Percentiles rank a stretch among this genome's conserved stretches.
Evolutionary conservation across 2,329 filamentous ascomycete genomes (phyloP).

Genomic region (Ophiocordyceps camponoti-rufipedis): DNA sequence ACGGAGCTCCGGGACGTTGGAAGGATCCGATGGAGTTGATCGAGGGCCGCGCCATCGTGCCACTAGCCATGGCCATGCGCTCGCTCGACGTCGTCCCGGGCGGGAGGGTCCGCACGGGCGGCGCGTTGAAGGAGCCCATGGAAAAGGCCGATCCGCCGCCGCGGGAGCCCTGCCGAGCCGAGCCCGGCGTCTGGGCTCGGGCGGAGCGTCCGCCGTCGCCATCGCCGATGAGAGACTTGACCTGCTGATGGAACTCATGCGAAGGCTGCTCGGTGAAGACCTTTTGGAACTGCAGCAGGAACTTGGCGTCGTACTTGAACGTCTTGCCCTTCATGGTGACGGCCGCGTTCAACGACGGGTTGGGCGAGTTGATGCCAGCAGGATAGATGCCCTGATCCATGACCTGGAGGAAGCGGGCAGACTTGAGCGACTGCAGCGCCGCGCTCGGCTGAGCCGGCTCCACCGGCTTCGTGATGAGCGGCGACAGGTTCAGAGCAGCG

Average conservation of each 20-base stretch:
- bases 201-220: slow-evolving; percentile 39
- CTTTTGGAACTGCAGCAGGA: slow-evolving; percentile 88
- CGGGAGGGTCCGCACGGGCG: slow-evolving; percentile 39
- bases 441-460: slow-evolving; percentile 88
- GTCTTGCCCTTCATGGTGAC: slow-evolving; percentile 62
- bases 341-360: slow-evolving; percentile 72
- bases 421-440: slow-evolving; percentile 82
- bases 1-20: slow-evolving; percentile 31
- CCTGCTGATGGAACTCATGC: slow-evolving; percentile 76
- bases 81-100: slow-evolving; percentile 61
- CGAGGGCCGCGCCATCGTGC: slow-evolving; percentile 25
- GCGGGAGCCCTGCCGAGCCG: slow-evolving; percentile 32
- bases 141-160: slow-evolving; percentile 29
- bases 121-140: slow-evolving; percentile 54
- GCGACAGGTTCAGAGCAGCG: slow-evolving; percentile 68
- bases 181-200: slow-evolving; percentile 34
- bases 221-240: slow-evolving; percentile 76
- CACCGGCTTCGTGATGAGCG: slow-evolving; percentile 64
- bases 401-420: slow-evolving; percentile 70
- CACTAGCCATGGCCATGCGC: slow-evolving; percentile 49
- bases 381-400: slow-evolving; percentile 71
- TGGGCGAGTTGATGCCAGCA: slow-evolving; percentile 67
- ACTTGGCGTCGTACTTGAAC: slow-evolving; percentile 90
- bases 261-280: slow-evolving; percentile 96
- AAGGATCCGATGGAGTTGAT: slow-evolving; percentile 24